phyloP scores from a whole-genome alignment of 208 protist species.

The Angomonas ambiguus region DNA sequence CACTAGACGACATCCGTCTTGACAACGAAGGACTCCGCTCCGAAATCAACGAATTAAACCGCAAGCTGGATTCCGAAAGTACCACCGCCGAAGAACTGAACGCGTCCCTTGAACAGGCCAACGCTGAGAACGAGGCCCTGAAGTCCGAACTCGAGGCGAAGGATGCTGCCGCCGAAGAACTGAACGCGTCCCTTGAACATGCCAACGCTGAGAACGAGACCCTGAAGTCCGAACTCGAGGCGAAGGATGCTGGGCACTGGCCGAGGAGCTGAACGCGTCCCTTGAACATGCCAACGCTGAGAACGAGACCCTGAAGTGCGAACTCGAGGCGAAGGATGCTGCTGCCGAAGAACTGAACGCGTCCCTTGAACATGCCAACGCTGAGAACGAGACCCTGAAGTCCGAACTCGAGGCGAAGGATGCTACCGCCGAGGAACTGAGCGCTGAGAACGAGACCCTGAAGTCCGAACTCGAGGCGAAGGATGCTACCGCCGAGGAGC shows the following conservation, averaged over 20 bases:
- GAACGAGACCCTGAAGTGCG: constrained; percentile 23
- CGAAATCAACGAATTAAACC: too few relatives aligned
- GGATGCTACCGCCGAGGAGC: not conserved
- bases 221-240: constrained; percentile 16
- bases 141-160: constrained; percentile 19
- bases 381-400: constrained; percentile 12
- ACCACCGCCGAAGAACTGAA: too few relatives aligned
- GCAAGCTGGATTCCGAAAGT: too few relatives aligned
- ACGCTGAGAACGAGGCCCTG: too few relatives aligned
- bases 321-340: constrained; percentile 17
- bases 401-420: constrained; percentile 17
- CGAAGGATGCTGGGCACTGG: too few relatives aligned
- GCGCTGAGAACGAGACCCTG: not conserved
- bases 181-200: too few relatives aligned
- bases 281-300: constrained; percentile 20
- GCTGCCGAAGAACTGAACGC: not conserved
- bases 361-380: not conserved
- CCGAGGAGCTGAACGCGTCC: not conserved
- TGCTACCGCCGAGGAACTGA: constrained; percentile 5
- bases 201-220: constrained; percentile 13
- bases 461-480: not conserved
- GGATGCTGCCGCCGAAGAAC: constrained; percentile 7
- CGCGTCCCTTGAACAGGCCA: too few relatives aligned
- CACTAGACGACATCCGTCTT: not conserved
- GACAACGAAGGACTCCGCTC: not conserved